phyloP scores from a whole-genome alignment of 495 filamentous ascomycete species.

The Penicillium silybi region DNA sequence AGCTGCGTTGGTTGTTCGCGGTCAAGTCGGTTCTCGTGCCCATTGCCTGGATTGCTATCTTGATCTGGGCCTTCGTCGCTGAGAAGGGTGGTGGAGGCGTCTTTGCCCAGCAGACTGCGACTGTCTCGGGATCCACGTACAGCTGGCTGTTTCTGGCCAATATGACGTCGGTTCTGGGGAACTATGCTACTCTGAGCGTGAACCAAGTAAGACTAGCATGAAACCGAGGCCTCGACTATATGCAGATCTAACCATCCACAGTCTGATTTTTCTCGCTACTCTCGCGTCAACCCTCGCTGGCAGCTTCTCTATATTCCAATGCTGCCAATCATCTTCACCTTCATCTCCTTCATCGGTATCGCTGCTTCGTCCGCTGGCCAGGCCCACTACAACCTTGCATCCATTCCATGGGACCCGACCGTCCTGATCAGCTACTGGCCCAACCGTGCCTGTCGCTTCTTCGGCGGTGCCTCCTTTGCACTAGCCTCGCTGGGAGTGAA shows the following conservation, averaged over 20 bases:
- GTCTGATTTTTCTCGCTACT: conserved; percentile 49
- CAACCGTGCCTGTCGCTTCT: conserved; percentile 50
- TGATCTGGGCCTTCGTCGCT: conserved; percentile 47
- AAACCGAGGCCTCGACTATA: not conserved
- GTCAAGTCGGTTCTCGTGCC: conserved; percentile 45
- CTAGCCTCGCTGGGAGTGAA: conserved; percentile 50
- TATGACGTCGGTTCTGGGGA: conserved; percentile 43
- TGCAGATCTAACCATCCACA: conserved; percentile 9
- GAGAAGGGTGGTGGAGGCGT: conserved; percentile 30
- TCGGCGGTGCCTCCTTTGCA: conserved; percentile 45
- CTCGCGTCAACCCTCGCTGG: conserved; percentile 39
- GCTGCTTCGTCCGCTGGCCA: conserved; percentile 44
- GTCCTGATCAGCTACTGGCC: conserved; percentile 43
- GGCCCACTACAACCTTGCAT: conserved; percentile 31
- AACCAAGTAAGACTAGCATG: conserved; percentile 26
- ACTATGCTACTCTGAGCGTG: conserved; percentile 40
- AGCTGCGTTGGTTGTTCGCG: conserved; percentile 43
- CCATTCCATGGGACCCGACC: conserved; percentile 45
- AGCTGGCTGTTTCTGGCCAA: conserved; percentile 43
- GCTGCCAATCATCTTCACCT: conserved; percentile 47
- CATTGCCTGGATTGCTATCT: conserved; percentile 43
- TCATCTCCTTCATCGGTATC: conserved; percentile 49
- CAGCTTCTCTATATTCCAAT: conserved; percentile 46
- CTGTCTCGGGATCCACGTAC: conserved; percentile 33
- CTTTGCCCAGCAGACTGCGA: conserved; percentile 28